Base-by-base conservation (phyloP, 2,329 filamentous ascomycete species). In the Colletotrichum incanum region DNA sequence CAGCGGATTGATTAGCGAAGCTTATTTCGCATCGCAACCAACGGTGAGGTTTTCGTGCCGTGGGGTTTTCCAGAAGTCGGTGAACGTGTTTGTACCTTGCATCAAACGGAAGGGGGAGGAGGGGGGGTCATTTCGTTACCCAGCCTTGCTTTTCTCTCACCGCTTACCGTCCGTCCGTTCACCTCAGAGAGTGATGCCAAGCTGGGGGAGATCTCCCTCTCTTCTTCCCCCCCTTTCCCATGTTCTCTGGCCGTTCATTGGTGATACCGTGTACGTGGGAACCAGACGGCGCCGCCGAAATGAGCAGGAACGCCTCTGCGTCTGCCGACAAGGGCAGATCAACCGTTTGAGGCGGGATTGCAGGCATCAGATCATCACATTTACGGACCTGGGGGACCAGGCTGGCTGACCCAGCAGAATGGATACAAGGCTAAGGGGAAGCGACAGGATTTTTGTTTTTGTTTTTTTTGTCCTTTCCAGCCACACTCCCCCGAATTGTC, bases 281-380 rank as follows among this genome's bases (percentile, higher is more conserved):
- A n/a, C 31, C 20, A n/a, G 52, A 71, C 67, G 67, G 67, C 56
- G 26, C 45, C 64, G 67, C 67, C 67, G 67, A 71, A 67, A 71
- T 71, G 62, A 66, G 39, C 23, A 61, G 39, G 41, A 31, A 54
- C 41, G 60, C 31, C 39, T 31, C 39, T 34, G 59, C 12, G 23
- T 60, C 39, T 28, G n/a, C 23, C 43, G 6, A 52, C 54, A 37
- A 34, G 50, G 66, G 58, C 23, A 18, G 26, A 59, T 34, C 23
- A 59, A 26, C 39, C 3, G 37, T 43, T 26, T 18, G 55, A 1
- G 28, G 41, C 26, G 26, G 58, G 18, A 61, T 47, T 45, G 41
- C n/a, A 45, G 28, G 58, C 55, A 58, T 41, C 55, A 41, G 34
- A 41, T 41, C 55, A 26, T 28, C 9, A 28, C 18, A 28, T 23